phyloP scores from a whole-genome alignment of 106 monocot species.

The Iris macrosiphon region DNA sequence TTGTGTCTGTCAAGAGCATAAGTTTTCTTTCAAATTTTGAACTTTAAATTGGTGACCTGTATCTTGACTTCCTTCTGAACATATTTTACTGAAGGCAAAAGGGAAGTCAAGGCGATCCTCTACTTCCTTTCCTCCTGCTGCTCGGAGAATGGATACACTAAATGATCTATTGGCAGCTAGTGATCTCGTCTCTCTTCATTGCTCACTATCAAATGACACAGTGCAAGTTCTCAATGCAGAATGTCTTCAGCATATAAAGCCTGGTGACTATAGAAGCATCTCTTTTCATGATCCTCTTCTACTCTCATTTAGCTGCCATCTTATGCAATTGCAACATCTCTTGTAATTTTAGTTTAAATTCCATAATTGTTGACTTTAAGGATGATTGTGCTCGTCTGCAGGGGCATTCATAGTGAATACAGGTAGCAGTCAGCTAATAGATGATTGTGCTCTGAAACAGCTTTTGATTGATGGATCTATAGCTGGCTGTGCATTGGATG shows the following conservation, averaged over 20 bases:
- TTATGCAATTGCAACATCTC: background rate
- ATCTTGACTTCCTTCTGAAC: too few species aligned
- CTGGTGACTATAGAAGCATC: constrained; percentile 37
- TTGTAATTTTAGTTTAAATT: constrained; percentile 21
- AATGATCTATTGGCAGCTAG: constrained; percentile 95
- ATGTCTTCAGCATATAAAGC: constrained; percentile 86
- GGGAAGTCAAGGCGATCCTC: constrained; percentile 49
- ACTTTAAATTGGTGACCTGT: too few species aligned
- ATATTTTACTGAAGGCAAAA: constrained; percentile 35
- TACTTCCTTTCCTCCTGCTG: constrained; percentile 79
- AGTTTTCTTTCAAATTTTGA: too few species aligned
- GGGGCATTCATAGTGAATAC: constrained; percentile 23
- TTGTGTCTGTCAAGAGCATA: background rate
- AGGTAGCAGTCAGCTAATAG: constrained; percentile 16
- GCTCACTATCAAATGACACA: constrained; percentile 69
- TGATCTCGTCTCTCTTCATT: constrained; percentile 96
- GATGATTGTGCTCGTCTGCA: background rate
- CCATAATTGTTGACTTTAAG: background rate
- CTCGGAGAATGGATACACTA: constrained; percentile 94
- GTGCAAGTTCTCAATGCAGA: constrained; percentile 83
- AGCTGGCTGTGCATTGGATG: constrained; percentile 98
- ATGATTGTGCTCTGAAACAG: constrained; percentile 73
- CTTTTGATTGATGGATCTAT: constrained; percentile 90
- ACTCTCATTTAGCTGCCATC: background rate
- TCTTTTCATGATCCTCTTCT: background rate